phyloP scores from a whole-genome alignment of 768 basidiomycete species.

The Cubamyces sp. region DNA sequence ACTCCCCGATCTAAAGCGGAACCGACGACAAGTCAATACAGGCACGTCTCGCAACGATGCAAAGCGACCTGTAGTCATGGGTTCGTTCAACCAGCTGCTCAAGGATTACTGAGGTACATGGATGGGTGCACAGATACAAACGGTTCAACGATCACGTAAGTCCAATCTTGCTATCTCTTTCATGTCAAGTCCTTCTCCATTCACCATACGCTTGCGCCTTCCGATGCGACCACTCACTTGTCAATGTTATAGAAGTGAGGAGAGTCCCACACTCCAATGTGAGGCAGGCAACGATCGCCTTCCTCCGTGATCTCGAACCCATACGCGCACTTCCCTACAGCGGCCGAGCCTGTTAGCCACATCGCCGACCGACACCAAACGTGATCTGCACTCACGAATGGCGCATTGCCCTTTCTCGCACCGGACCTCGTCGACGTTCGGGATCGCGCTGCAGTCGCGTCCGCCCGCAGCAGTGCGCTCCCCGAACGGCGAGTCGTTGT shows the following conservation, averaged over 20 bases:
- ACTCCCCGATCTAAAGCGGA: no score
- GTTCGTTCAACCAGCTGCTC: no score
- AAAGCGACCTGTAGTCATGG: no score
- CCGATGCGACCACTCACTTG: background rate
- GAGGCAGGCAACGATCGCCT: background rate
- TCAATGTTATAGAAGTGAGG: background rate
- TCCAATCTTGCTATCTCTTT: background rate
- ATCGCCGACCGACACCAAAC: background rate
- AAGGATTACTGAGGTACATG: no score
- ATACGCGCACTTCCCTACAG: background rate
- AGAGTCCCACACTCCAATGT: background rate
- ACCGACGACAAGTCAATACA: no score
- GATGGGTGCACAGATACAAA: no score
- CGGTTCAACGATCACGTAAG: background rate
- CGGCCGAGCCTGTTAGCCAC: background rate
- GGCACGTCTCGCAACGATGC: no score
- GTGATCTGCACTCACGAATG: conserved; percentile 37
- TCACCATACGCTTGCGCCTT: background rate
- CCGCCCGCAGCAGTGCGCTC: conserved; percentile 36
- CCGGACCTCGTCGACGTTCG: conserved; percentile 41
- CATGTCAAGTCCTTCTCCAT: background rate
- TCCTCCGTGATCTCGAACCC: background rate
- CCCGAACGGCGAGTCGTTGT: conserved; percentile 29
- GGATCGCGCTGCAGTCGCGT: conserved; percentile 49
- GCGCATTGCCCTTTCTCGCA: conserved; percentile 42